A percentile compares a stretch with the other conserved stretches of the same genome.
Evolutionary conservation across 768 basidiomycete genomes (phyloP).

Genomic region (Podaxis mareebaensis): DNA sequence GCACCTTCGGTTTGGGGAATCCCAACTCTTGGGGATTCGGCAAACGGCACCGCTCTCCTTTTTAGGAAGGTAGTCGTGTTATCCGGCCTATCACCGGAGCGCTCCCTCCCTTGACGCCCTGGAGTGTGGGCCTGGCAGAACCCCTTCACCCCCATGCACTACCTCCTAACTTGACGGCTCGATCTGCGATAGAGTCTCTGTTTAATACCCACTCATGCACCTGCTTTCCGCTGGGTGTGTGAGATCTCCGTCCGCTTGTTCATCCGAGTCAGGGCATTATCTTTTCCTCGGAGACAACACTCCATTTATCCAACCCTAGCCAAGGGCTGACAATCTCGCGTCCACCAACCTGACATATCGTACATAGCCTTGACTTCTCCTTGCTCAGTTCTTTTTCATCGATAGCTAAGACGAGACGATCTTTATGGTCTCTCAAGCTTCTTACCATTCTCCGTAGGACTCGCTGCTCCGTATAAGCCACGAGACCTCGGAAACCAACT

Average conservation of each 20-base stretch:
- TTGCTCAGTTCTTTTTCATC: background rate
- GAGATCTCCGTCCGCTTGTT: background rate
- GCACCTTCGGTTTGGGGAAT: constrained; percentile 15
- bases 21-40: constrained; percentile 33
- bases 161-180: background rate
- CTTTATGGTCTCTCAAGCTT: background rate
- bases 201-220: background rate
- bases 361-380: background rate
- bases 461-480: constrained; percentile 1
- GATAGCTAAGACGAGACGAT: background rate
- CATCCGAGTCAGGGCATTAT: background rate
- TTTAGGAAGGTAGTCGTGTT: constrained; percentile 9
- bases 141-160: background rate
- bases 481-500: background rate
- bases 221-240: background rate
- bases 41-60: constrained; percentile 20
- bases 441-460: background rate
- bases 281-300: background rate
- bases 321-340: background rate
- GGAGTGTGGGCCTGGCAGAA: background rate
- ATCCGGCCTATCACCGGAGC: constrained; percentile 2
- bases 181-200: background rate
- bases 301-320: background rate
- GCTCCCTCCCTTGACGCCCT: background rate
- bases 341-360: background rate